These are phyloP conservation scores for Millerago galiae DNA, from an alignment of 805 yeast species.

Conservation along the genomic window DNA sequence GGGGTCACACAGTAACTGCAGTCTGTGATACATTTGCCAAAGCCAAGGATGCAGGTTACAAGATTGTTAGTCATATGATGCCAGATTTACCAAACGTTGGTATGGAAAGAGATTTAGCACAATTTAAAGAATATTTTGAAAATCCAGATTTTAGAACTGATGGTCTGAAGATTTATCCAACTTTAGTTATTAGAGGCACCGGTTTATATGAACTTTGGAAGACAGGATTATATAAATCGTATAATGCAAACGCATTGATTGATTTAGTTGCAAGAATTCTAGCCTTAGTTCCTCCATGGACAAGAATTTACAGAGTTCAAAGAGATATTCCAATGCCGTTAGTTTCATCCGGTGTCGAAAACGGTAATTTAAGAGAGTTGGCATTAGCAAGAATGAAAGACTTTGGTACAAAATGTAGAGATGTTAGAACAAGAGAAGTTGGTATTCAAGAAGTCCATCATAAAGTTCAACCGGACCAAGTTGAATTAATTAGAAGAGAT, in stretches of 20 bases:
- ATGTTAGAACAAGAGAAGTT: conserved; percentile 95
- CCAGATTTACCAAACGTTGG: conserved; percentile 98
- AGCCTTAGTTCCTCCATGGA: conserved; percentile 99
- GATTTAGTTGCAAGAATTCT: conserved; percentile 93
- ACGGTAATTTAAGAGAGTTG: conserved; percentile 91
- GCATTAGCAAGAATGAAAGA: conserved; percentile 98
- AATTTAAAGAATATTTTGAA: conserved; percentile 92
- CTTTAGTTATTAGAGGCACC: conserved; percentile 94
- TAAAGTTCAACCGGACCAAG: conserved; percentile 94
- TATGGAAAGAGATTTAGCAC: conserved; percentile 95
- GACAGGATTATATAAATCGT: conserved; percentile 88
- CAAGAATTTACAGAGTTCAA: conserved; percentile 96
- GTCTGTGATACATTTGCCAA: conserved; percentile 93
- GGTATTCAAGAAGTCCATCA: conserved; percentile 98
- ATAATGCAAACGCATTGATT: conserved; percentile 88
- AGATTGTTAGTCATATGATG: conserved; percentile 99
- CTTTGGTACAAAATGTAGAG: conserved; percentile 93
- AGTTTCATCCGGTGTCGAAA: conserved; percentile 96
- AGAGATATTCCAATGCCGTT: conserved; percentile 99
- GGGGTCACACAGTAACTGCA: conserved; percentile 95
- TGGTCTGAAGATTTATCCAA: conserved; percentile 92
- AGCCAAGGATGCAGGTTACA: conserved; percentile 98
- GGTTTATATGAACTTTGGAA: conserved; percentile 98
- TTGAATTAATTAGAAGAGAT: conserved; percentile 90
- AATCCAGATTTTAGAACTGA: conserved; percentile 96